Evolutionary conservation across 768 basidiomycete genomes (phyloP).

Genomic region (Porpolomopsis calyptriformis): DNA sequence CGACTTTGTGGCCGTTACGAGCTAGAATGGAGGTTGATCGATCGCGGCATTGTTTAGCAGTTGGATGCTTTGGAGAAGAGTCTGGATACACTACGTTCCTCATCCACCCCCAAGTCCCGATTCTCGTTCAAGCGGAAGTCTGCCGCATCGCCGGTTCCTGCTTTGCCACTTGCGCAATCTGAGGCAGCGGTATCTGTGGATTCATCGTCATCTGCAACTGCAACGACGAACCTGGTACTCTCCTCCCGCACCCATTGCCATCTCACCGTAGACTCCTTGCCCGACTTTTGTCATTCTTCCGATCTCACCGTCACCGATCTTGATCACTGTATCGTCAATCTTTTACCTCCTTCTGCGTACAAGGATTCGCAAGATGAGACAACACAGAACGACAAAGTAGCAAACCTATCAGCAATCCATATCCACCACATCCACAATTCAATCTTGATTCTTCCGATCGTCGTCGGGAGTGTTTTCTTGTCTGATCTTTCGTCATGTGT

Average conservation of each 20-base stretch:
- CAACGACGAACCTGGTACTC: slow-evolving; percentile 30
- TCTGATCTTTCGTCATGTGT: slow-evolving; percentile 53
- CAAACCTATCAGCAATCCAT: slow-evolving; percentile 48
- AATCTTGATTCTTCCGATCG: slow-evolving; percentile 52
- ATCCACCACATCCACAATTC: slow-evolving; percentile 48
- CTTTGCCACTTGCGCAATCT: slow-evolving; percentile 7
- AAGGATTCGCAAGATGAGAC: background rate
- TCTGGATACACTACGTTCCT: slow-evolving; percentile 39
- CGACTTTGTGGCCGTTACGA: slow-evolving; percentile 17
- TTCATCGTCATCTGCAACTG: background rate
- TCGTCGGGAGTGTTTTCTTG: slow-evolving; percentile 65
- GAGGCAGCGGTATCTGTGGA: background rate
- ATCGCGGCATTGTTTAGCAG: slow-evolving; percentile 38
- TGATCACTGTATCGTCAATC: slow-evolving; percentile 58
- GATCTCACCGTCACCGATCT: slow-evolving; percentile 62
- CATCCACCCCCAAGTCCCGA: slow-evolving; percentile 40
- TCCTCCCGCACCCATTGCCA: slow-evolving; percentile 36
- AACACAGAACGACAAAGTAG: slow-evolving; percentile 6
- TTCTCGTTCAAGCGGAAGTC: slow-evolving; percentile 53
- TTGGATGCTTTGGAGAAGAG: slow-evolving; percentile 48
- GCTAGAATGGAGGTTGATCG: no score
- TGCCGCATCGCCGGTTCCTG: slow-evolving; percentile 6
- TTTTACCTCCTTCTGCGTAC: slow-evolving; percentile 26
- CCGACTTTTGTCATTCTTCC: slow-evolving; percentile 24
- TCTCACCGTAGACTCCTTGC: slow-evolving; percentile 30